phyloP scores from a whole-genome alignment of 2,329 filamentous ascomycete genomes.

The Neocucurbitaria cava region DNA sequence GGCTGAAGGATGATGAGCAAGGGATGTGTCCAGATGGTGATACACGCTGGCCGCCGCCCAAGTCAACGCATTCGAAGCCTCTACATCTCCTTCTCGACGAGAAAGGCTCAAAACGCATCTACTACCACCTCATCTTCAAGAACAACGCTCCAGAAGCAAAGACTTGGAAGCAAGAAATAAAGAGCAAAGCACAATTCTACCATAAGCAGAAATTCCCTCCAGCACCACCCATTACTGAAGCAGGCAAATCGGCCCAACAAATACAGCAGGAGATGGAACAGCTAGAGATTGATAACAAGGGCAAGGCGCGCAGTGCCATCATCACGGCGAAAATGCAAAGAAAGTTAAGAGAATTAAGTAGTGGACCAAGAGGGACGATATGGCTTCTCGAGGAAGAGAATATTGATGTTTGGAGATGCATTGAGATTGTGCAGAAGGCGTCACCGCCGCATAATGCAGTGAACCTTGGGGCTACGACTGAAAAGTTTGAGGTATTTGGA shows the following conservation, averaged over 20 bases:
- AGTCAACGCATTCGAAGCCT: not conserved
- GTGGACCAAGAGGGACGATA: slow-evolving; percentile 3
- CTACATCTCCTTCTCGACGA: not conserved
- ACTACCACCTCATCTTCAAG: slow-evolving; percentile 9
- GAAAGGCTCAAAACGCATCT: slow-evolving; percentile 1
- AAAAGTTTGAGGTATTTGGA: slow-evolving; percentile 5
- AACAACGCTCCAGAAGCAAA: slow-evolving; percentile 2
- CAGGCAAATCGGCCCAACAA: not conserved
- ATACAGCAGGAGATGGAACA: not conserved
- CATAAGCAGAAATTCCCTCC: not conserved
- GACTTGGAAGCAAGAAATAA: slow-evolving; percentile 2
- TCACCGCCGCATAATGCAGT: not conserved
- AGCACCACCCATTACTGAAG: not conserved
- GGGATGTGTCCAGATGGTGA: slow-evolving; percentile 3
- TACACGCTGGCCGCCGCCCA: slow-evolving; percentile 4
- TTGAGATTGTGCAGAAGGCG: slow-evolving; percentile 6
- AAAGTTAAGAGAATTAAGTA: slow-evolving; percentile 5
- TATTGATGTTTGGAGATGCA: slow-evolving; percentile 1
- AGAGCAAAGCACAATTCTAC: not conserved
- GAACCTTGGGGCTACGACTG: not conserved
- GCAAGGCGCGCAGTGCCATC: not conserved
- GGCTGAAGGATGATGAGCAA: not conserved
- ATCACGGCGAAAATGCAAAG: not conserved
- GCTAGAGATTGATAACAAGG: not conserved
- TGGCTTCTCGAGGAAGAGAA: slow-evolving; percentile 5